Evolutionary conservation across 2,329 filamentous ascomycete species (phyloP), one percentile per base, ranked within the genome.

Genomic region (Cladobotryum protrusum): DNA sequence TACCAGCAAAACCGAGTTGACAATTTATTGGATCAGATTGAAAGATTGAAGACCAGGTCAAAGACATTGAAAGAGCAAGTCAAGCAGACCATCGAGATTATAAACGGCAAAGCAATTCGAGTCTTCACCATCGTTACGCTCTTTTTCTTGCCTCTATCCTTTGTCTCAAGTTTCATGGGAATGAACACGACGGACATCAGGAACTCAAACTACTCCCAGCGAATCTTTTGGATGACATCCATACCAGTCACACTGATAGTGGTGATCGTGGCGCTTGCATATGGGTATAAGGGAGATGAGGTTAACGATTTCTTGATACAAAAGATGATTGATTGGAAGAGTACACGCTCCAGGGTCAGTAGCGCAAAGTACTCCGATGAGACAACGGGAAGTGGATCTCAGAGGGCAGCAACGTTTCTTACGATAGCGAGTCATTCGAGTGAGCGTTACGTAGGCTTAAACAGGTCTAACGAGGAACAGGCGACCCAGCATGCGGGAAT

Each of bases 161-260:
- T 49, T 8, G 47, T 49, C 3, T 44, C 47, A 7, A 67, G 64
- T 47, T 66, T 70, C 47, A 64, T 74, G 52, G 72, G 72, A 17
- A 74, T 74, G 68, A 74, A 74, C 54, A 71, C 70, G 2, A 59
- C 61, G 29, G 72, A 72, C 53, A 61, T 73, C 5, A 62, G 70
- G 18, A 63, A 74, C 48, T 68, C 67, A 55, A 59, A 66, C 4
- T 54, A 60, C 1, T 62, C 58, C 11, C 68, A 73, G 54, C 66
- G 63, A 59, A 57, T 67, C 3, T 74, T 70, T 55, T 75, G 71
- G 72, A 63, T 62, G 2, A 62, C 62, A 0, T 69, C 69, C 1
- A 34, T 73, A 3, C 68, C 70, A 45, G 6, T 29, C 11, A 29
- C 24, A 8, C 4, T 29, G 24, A 9, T 29, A 29, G 24, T 29